A percentile compares a stretch with the other conserved stretches of the same genome.
phyloP scores from a whole-genome alignment of 2,329 filamentous ascomycete species.

The Aureobasidium melanogenum region DNA sequence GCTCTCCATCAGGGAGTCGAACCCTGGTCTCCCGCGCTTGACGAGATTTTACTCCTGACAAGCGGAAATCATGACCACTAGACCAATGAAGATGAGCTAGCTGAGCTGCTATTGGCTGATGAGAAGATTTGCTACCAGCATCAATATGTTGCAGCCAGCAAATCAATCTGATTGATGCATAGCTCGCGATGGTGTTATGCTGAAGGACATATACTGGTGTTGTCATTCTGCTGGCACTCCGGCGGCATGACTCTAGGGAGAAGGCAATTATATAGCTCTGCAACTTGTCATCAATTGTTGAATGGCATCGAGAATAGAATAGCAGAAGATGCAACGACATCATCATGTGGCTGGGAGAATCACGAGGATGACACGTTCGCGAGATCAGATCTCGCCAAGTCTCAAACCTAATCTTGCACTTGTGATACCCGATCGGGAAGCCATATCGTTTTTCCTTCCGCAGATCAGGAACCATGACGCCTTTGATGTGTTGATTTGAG shows the following conservation, averaged over 20 bases:
- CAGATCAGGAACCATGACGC: slow-evolving; percentile 10
- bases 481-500: not conserved
- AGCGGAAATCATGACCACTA: slow-evolving; percentile 14
- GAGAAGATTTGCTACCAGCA: not conserved
- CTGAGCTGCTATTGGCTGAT: slow-evolving; percentile 6
- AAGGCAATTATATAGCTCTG: not conserved
- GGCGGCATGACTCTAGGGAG: not conserved
- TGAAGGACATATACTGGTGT: not conserved
- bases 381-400: slow-evolving; percentile 1
- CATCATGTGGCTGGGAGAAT: not conserved
- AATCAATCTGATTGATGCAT: too few species aligned
- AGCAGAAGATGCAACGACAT: not conserved
- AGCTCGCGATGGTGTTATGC: too few species aligned
- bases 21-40: slow-evolving; percentile 25
- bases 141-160: too few species aligned
- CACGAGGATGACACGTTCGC: not conserved
- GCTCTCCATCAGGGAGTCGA: slow-evolving; percentile 21
- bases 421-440: not conserved
- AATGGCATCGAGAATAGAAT: not conserved
- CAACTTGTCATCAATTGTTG: not conserved
- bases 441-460: not conserved
- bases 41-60: slow-evolving; percentile 4
- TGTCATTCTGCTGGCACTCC: too few species aligned
- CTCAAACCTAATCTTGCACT: slow-evolving; percentile 1
- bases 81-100: slow-evolving; percentile 12